Percentiles rank a stretch among this genome's conserved stretches.
phyloP scores from a whole-genome alignment of 768 basidiomycete species.

The Lentinula edodes region DNA sequence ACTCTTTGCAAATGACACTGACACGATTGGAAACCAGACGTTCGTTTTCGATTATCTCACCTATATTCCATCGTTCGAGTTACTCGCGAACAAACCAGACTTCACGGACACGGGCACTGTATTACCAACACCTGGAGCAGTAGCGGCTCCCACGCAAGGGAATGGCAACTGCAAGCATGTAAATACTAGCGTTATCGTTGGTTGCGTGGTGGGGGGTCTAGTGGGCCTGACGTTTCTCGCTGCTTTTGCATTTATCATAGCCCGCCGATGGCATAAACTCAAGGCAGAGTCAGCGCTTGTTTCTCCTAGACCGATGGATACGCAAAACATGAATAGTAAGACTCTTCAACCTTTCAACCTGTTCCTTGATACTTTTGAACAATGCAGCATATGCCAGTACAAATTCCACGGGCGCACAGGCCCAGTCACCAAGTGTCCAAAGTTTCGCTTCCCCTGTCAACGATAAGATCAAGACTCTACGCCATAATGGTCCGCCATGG shows the following conservation, averaged over 20 bases:
- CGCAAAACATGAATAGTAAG: neutral
- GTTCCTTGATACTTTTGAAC: neutral
- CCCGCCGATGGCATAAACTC: neutral
- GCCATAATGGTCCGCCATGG: neutral
- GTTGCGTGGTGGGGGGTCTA: neutral
- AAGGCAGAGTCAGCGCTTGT: neutral
- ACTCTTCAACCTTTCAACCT: neutral
- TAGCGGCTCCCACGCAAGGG: neutral
- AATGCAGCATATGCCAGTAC: neutral
- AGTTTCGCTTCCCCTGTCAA: neutral
- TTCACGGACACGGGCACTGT: neutral
- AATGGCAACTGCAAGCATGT: neutral
- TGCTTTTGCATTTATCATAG: neutral
- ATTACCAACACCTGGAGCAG: neutral
- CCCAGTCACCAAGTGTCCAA: neutral
- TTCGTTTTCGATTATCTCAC: conserved; percentile 4
- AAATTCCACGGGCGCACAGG: neutral
- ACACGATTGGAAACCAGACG: neutral
- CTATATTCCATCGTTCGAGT: neutral
- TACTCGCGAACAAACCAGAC: conserved; percentile 1
- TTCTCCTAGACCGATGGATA: neutral
- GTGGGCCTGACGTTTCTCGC: neutral
- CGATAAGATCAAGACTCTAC: neutral
- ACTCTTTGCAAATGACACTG: neutral
- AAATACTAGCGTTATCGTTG: neutral